Evolutionary conservation across 108 stramenopile species (phyloP), one percentile per base, ranked within the genome.

Genomic region (Bacterosira constricta): DNA sequence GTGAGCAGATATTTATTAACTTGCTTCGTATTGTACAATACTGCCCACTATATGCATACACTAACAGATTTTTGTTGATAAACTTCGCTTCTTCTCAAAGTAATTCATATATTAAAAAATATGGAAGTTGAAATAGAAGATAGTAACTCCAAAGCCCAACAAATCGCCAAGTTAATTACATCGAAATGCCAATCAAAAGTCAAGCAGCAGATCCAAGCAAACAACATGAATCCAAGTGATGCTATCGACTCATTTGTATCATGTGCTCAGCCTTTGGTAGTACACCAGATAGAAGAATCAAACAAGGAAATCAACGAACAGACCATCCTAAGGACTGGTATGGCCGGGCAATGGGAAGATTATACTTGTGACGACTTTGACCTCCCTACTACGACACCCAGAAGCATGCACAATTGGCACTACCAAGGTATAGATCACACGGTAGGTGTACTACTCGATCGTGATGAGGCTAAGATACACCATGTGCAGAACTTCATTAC

Each of bases 401-500:
- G 75, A 9, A 59, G 66, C 15, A 81, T 49, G 26, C 63, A 71
- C 3, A 59, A n/a, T 20, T 86, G 80, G 80, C 50, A 31, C 32
- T 47, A 82, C 45, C 31, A 67, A 23, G 83, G 68, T 11, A 67
- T 45, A 4, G 42, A 53, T 6, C 66, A 73, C 21, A 74, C 60
- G 2, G 83, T 87, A 26, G 75, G 59, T 21, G 83, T 87, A 3
- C 20, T 87, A 10, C 73, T 79, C 17, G 71, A 91, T 25, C 75
- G 90, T n/a, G 79, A 86, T n/a, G 65, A 68, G 38, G 82, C 85
- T 17, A 83, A 88, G 75, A 91, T 96, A 35, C 90, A 91, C 39
- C 79, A 77, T 36, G 67, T 94, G 30, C 58, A 56, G 34, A 77
- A 91, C 61, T 96, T 96, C 64, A 90, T 96, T 45, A 69, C 81